Base-by-base conservation (phyloP, 1,139 yeast species). In the Diutina ranongensis region DNA sequence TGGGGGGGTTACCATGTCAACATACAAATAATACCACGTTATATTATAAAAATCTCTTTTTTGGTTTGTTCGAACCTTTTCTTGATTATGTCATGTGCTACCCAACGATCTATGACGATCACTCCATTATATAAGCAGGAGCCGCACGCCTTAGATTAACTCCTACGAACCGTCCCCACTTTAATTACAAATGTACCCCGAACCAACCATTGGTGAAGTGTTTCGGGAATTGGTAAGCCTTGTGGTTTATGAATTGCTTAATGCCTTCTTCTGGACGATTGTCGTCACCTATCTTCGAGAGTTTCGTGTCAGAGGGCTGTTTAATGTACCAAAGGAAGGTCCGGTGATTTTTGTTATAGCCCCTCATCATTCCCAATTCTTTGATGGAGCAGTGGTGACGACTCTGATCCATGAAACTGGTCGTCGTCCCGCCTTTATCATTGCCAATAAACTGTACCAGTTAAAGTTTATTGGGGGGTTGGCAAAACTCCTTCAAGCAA, bases 401-500 rank as follows among this genome's bases (percentile, higher is more conserved):
- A 57, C 68, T 18, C 61, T 63, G 19, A 38, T 38, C 5, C n/a
- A 20, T 55, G 44, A 44, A 22, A 49, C 57, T 27, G 63, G 71
- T 49, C 59, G 86, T 55, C 60, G 72, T 52, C 57, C 74, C 3
- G 62, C 79, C 18, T 72, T 77, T 49, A 67, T 79, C 52, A 83
- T 88, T 48, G 98, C 98, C 4, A 94, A 83, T 45, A 80, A 79
- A 53, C 84, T 95, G 5, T 77, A 83, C 63, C 68, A 75, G 46
- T 72, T 79, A 28, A 68, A 68, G 47, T 74, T 85, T 45, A 71
- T 83, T 48, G 86, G 87, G 2, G 57, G 71, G 2, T 64, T 78
- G 48, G 78, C 87, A 9, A 63, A 67, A 47, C 61, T 78, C 52
- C 72, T 81, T 2, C 73, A 79, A 44, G 77, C 85, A 2, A 81